A percentile compares a stretch with the other conserved stretches of the same genome.
These are phyloP conservation scores for Cyclotella distinguenda DNA, from an alignment of 108 stramenopile species.

Conservation along the genomic window DNA sequence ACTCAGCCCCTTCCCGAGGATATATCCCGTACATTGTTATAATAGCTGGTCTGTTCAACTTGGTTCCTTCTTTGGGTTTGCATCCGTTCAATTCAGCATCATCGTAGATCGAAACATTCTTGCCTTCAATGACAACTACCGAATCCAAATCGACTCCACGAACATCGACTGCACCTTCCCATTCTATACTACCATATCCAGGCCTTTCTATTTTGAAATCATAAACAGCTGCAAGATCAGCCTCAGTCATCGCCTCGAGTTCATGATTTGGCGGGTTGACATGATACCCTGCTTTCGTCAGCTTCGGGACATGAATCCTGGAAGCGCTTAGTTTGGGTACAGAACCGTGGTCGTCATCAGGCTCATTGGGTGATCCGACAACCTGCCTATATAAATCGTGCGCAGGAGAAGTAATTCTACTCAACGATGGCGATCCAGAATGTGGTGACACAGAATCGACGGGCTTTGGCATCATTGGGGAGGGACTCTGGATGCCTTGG, in stretches of 20 bases:
- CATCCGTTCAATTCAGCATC: constrained; percentile 64
- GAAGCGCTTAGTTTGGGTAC: constrained; percentile 3
- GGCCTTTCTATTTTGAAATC: constrained; percentile 72
- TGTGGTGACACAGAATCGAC: constrained; percentile 24
- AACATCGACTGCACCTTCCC: constrained; percentile 93
- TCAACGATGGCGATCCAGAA: not conserved
- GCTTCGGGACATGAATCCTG: constrained; percentile 56
- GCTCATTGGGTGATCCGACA: constrained; percentile 42
- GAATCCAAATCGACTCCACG: constrained; percentile 79
- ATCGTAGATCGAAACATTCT: constrained; percentile 86
- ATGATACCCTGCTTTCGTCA: constrained; percentile 82
- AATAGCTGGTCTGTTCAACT: constrained; percentile 88
- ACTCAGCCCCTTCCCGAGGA: constrained; percentile 60
- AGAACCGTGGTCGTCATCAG: constrained; percentile 11
- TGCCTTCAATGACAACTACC: constrained; percentile 76
- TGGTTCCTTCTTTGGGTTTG: constrained; percentile 82
- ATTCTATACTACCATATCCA: constrained; percentile 84
- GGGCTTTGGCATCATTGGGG: constrained; percentile 21
- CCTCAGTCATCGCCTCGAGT: constrained; percentile 69
- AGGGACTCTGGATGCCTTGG: constrained; percentile 14
- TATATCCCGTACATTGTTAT: constrained; percentile 78
- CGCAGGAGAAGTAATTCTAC: constrained; percentile 31
- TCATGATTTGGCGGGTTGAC: constrained; percentile 68
- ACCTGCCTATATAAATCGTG: constrained; percentile 71
- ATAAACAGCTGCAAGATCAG: constrained; percentile 86